Conservation (phyloP, 345 rosid genomes). For the Bretschneidera sinensis region DNA sequence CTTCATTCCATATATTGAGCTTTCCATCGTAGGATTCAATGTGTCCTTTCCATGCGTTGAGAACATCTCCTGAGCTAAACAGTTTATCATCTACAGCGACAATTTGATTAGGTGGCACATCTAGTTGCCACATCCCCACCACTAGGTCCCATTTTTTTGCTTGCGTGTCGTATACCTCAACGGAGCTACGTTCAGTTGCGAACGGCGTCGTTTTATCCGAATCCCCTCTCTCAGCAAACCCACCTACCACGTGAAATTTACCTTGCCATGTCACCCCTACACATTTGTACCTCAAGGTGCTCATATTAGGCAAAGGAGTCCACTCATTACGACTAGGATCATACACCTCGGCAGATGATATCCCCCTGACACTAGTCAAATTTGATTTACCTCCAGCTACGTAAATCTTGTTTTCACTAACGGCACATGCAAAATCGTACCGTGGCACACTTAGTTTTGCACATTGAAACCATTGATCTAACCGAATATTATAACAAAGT, state of each 20-base stretch:
- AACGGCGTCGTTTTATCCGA: constrained; percentile 27
- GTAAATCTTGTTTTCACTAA: constrained; percentile 32
- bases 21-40: constrained; percentile 40
- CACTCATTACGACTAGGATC: constrained; percentile 32
- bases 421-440: constrained; percentile 38
- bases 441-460: constrained; percentile 29
- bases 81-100: constrained; percentile 30
- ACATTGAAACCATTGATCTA: constrained; percentile 29
- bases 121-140: constrained; percentile 58
- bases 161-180: constrained; percentile 36
- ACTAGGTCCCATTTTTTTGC: constrained; percentile 36
- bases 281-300: constrained; percentile 41
- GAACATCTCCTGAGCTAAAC: constrained; percentile 59
- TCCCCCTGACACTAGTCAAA: constrained; percentile 20
- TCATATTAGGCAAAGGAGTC: constrained; percentile 36
- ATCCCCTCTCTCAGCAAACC: constrained; percentile 30
- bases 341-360: constrained; percentile 34
- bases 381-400: constrained; percentile 53
- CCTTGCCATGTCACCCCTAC: constrained; percentile 48
- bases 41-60: constrained; percentile 57
- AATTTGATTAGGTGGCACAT: constrained; percentile 56
- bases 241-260: constrained; percentile 43
- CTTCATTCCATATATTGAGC: constrained; percentile 47
- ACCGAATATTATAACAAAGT: constrained; percentile 17
- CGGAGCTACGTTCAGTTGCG: constrained; percentile 45